Percentiles rank a stretch among this genome's conserved stretches.
Evolutionary conservation across 1,139 yeast species (phyloP).

Genomic region (Diutina neorugosa): DNA sequence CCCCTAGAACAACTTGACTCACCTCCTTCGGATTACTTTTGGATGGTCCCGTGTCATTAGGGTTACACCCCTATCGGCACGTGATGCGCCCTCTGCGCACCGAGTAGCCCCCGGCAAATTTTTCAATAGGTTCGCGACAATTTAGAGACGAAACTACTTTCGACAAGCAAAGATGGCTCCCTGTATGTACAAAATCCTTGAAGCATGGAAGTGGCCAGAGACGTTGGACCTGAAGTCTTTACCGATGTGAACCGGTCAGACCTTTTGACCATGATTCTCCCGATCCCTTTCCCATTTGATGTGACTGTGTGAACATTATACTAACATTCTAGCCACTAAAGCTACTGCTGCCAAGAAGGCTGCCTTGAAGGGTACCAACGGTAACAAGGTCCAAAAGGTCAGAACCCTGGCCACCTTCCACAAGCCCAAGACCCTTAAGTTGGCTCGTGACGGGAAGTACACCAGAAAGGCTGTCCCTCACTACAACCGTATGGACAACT

Average conservation of each 20-base stretch:
- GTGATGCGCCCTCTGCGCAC: conserved; percentile 2
- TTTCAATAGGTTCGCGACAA: conserved; percentile 6
- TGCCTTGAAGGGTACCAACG: conserved; percentile 94
- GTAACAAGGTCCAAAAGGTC: conserved; percentile 82
- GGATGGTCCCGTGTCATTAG: background rate
- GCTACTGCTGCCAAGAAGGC: conserved; percentile 99
- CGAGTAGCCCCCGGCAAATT: conserved; percentile 8
- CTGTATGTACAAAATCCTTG: conserved; percentile 8
- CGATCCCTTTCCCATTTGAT: background rate
- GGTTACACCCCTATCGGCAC: background rate
- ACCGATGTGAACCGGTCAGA: background rate
- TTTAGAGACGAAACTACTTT: background rate
- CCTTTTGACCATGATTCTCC: background rate
- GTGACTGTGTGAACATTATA: conserved; percentile 7
- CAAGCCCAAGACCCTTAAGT: conserved; percentile 94
- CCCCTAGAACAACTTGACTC: too few species aligned
- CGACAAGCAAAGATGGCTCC: conserved; percentile 11
- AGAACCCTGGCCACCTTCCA: conserved; percentile 95
- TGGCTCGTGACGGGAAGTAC: conserved; percentile 91
- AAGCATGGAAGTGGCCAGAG: background rate
- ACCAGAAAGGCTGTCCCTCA: conserved; percentile 95
- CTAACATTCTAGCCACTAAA: conserved; percentile 35
- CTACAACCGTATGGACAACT: conserved; percentile 92
- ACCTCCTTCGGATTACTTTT: background rate
- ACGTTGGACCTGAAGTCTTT: background rate